Evolutionary conservation across 768 basidiomycete species (phyloP), one percentile per base, ranked within the genome.

Genomic region (Tylopilus balloui): DNA sequence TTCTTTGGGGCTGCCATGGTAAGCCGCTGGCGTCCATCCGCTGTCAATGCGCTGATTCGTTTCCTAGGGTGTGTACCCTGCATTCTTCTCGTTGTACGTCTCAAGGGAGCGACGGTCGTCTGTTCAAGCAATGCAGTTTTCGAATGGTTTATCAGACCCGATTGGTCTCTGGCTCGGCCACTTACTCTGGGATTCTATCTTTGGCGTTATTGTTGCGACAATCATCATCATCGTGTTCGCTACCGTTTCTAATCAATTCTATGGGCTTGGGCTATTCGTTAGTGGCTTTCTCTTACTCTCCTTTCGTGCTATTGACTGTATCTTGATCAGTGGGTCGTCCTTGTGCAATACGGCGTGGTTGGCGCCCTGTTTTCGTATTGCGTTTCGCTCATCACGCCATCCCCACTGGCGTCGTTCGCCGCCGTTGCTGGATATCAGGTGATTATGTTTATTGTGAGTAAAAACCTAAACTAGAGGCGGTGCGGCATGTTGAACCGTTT

Each of bases 111-210:
- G 85, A 10, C 75, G 79, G 2, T 79, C 81, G 2, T 66, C 70
- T 38, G 84, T 90, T 0, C 86, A 89, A 61, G 84, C 87, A 3
- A 91, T 90, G 84, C 88, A 90, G 59, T 70, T 85, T 29, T 86
- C 84, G 29, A 88, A 90, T 62, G 88, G 88, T 1, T 65, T 89
- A 23, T 74, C 81, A 1, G 73, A 88, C 57, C 81, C 85, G 17
- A 63, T 80, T 41, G 86, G 84, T 3, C 69, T 90, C 37, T 88
- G 87, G 86, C 69, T 91, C 3, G 88, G 88, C 3, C 88, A 91
- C 65, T 72, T 89, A 14, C 69, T 85, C 60, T 88, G 86, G 64
- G 88, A 91, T 58, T 73, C 78, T 8, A 73, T 85, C 10, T 75
- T 78, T 50, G 75, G 78, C 4, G 55, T 83, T 14, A 65, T 84